Evolutionary conservation across 106 monocot genomes (phyloP), one percentile per base, ranked within the genome.

Genomic region (Agapanthus africanus): DNA sequence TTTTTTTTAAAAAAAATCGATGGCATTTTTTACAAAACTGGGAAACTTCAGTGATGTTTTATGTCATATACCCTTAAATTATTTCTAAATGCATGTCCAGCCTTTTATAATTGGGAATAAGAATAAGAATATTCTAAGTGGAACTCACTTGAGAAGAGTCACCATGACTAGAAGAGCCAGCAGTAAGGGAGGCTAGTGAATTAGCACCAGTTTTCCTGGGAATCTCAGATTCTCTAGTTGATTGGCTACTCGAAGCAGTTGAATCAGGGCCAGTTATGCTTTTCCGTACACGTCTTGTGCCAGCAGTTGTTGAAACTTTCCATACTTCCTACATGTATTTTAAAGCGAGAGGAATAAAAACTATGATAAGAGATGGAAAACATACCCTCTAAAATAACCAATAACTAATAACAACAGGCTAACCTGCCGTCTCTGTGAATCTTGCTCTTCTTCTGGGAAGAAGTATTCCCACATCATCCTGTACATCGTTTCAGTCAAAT

Each of bases 381-480:
- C 39, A 65, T 70, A 57, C 40, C 37, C 21, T 8, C 3, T 36
- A 56, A 57, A n/a, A 49, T 30, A 59, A 16, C 37, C 19, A 26
- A 74, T 47, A n/a, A n/a, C n/a, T n/a, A n/a, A n/a, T n/a, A 37
- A 16, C 22, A 59, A 33, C 54, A 18, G 59, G 31, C 65, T 65
- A 73, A 82, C 99, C 99, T 99, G 99, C 34, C 99, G 84, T 70
- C 93, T 87, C 56, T 90, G 89, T 65, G 93, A 90, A 66, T 99
- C 93, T 76, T 99, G 99, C 66, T 99, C 99, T 76, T 99, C 99
- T 74, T 84, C 93, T 2, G 99, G 99, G 37, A 99, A 99, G 65
- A 99, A 87, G 59, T 99, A 99, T 16, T 76, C 83, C 99, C 99
- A 99, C 90, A 99, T 99, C 99, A 99, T 99, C 63, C 85, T 69